Evolutionary conservation across 129 eudicot genomes (phyloP), one percentile per base, ranked within the genome.

Genomic region (Flaveria brownii): DNA sequence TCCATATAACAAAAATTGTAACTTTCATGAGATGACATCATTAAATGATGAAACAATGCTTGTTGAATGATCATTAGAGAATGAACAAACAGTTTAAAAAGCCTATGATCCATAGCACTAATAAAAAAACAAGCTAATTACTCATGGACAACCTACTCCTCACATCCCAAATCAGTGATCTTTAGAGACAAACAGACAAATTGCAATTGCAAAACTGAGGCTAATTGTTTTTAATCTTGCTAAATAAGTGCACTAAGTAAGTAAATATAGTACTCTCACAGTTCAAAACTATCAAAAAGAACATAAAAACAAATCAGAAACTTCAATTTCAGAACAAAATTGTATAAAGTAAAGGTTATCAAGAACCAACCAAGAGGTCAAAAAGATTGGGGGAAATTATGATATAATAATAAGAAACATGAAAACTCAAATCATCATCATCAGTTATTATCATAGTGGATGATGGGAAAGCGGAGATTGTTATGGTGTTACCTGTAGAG

Each of bases 401-500:
- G 59, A 28, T 18, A 2, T 8, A 43, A 43, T 2, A 10, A 45
- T 16, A 60, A 60, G 45, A 43, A 14, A 42, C 67, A 73, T 54
- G 3, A 30, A 22, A 73, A 57, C 56, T 57, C 68, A 73, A 57
- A 36, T 73, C 4, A 14, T 60, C 4, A 14, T 60, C n/a, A 71
- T 49, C 20, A 75, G 52, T 25, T 1, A 75, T 23, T 10, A 63
- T n/a, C 2, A n/a, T 6, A 12, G 17, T 8, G n/a, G 39, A 52
- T n/a, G 47, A 77, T 6, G 1, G 33, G 67, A 51, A 33, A 52
- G 1, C 18, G 33, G 14, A 54, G 14, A 30, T 51, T 10, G 1
- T 36, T 1, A 54, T 54, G 51, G 70, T 56, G 16, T 78, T 78
- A 78, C 82, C 82, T 78, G 82, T 62, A 49, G 12, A 16, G 6